A percentile compares a stretch with the other conserved stretches of the same genome.
Evolutionary conservation across 257 asterid species (phyloP).

Genomic region (Rehmannia glutinosa): DNA sequence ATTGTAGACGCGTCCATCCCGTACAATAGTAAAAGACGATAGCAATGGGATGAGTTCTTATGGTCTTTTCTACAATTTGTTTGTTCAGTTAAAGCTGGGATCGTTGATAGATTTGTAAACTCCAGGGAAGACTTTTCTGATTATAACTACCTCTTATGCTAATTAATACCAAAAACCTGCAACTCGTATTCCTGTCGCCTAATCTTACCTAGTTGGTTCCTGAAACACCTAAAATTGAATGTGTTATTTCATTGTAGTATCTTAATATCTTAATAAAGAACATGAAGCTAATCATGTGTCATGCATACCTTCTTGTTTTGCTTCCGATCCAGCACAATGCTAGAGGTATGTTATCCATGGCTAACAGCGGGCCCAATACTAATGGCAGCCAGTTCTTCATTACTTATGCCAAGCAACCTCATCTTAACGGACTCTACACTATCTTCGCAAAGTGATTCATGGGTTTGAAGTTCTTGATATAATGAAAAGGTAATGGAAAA

Average conservation of each 20-base stretch:
- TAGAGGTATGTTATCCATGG: slow-evolving; percentile 93
- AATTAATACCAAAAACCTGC: too few relatives aligned
- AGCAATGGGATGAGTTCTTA: too few relatives aligned
- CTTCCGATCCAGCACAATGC: slow-evolving; percentile 78
- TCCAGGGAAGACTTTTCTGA: not conserved
- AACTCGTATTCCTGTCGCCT: too few relatives aligned
- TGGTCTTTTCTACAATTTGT: too few relatives aligned
- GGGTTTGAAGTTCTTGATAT: slow-evolving; percentile 95
- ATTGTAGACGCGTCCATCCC: slow-evolving; percentile 10
- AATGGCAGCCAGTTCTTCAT: slow-evolving; percentile 98
- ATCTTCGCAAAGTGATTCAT: slow-evolving; percentile 91
- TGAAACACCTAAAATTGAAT: not conserved
- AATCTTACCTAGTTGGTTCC: too few relatives aligned
- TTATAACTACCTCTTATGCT: not conserved
- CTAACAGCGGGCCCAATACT: slow-evolving; percentile 93
- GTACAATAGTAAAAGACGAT: not conserved
- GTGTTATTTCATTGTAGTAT: not conserved
- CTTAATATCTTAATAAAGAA: not conserved
- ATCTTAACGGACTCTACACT: slow-evolving; percentile 86
- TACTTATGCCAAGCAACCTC: slow-evolving; percentile 80
- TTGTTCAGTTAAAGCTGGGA: not conserved
- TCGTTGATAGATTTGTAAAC: not conserved
- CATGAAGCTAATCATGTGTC: not conserved
- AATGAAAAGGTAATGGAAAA: slow-evolving; percentile 99
- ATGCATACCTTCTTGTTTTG: not conserved